Evolutionary conservation across 805 yeast species (phyloP), one percentile per base, ranked within the genome.

Genomic region (Myxozyma melibiosi): DNA sequence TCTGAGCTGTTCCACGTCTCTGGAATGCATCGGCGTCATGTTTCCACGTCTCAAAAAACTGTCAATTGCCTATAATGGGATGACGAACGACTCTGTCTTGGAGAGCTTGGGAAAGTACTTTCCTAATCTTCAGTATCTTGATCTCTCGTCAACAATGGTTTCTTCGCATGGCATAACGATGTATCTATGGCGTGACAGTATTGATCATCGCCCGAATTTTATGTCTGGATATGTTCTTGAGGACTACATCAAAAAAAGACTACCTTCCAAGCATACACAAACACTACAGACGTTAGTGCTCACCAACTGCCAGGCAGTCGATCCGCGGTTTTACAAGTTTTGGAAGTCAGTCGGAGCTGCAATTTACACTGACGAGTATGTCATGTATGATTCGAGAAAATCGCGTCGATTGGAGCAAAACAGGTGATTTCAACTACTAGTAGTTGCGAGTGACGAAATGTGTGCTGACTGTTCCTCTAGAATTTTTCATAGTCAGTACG

Each of bases 401-500:
- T n/a, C 34, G 39, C 13, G n/a, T 14, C 40, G 50, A 24, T 4
- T 20, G 22, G 50, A 45, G 25, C 40, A 34, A 33, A 35, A 34
- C 33, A 18, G 50, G 50, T 45, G 34, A 33, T 39, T 13, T n/a
- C n/a, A 14, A 42, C 7, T 14, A 25, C 1, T 3, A 11, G 14
- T 8, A 18, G 4, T 31, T 4, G 11, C 9, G 7, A 6, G 9
- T 31, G 6, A 16, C 4, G 3, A 28, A 37, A 2, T 31, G 2
- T 16, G 16, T 7, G n/a, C 9, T 44, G n/a, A 33, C 28, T 44
- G 38, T 4, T 34, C 13, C 5, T 20, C 3, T 45, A 45, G 50
- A 20, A 45, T 45, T n/a, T 45, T 34, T 34, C 50, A 45, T 22
- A 45, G 25, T 34, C 50, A 22, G 18, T 34, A 45, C 25, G 41